Percentiles rank a stretch among this genome's conserved stretches.
phyloP scores from a whole-genome alignment of 495 filamentous ascomycete genomes.

The Tuber melanosporum region DNA sequence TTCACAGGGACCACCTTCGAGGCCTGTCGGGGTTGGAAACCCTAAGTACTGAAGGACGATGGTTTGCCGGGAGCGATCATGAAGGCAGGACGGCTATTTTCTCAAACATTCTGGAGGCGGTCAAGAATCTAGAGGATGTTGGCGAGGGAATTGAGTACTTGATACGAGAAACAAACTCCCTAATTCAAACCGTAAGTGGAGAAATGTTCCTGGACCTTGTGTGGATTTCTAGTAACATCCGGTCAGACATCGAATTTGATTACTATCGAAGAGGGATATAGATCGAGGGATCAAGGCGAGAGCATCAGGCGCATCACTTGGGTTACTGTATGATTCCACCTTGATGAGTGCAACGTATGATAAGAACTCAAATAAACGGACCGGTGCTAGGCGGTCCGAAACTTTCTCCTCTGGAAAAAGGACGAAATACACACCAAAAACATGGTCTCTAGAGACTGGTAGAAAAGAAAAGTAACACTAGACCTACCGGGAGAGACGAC shows the following conservation, averaged over 20 bases:
- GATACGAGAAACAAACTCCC: not conserved
- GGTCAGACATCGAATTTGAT: conserved; percentile 28
- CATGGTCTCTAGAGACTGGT: too few relatives aligned
- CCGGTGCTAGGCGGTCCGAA: too few relatives aligned
- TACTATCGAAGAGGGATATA: conserved; percentile 37
- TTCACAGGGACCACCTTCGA: not conserved
- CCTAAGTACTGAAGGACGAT: not conserved
- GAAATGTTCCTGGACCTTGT: not conserved
- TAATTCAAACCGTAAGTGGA: not conserved
- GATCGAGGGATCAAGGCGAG: conserved; percentile 28
- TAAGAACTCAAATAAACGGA: too few relatives aligned
- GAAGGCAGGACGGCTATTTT: not conserved
- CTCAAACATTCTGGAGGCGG: not conserved
- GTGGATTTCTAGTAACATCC: not conserved
- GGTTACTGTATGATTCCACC: conserved; percentile 28
- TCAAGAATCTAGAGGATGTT: not conserved
- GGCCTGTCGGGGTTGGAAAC: not conserved
- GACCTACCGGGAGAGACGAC: too few relatives aligned
- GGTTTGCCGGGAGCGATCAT: not conserved
- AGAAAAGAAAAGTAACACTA: too few relatives aligned
- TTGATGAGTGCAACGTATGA: too few relatives aligned
- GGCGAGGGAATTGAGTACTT: not conserved
- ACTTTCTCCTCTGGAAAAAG: too few relatives aligned
- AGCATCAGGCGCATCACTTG: conserved; percentile 36
- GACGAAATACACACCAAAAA: too few relatives aligned